phyloP scores from a whole-genome alignment of 805 yeast genomes.

The Wickerhamomyces xylosicus region DNA sequence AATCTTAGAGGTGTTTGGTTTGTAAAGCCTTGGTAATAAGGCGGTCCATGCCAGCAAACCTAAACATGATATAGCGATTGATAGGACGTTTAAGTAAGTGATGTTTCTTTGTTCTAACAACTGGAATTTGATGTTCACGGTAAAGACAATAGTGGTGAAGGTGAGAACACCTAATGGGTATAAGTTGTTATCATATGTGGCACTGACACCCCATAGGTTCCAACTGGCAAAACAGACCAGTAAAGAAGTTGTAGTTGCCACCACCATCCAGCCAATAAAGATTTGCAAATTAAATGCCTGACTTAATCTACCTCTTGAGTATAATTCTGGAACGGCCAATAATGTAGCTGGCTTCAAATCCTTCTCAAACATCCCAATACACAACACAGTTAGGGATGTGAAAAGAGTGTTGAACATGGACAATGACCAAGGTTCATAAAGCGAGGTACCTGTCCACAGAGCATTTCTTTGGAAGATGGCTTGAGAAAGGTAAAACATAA shows the following conservation, averaged over 20 bases:
- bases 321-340: constrained; percentile 85
- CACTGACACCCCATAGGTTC: constrained; percentile 60
- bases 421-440: constrained; percentile 92
- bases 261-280: constrained; percentile 68
- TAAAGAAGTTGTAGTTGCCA: constrained; percentile 67
- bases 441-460: constrained; percentile 83
- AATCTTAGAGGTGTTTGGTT: constrained; percentile 39
- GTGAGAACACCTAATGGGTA: constrained; percentile 74
- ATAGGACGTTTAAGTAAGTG: constrained; percentile 55
- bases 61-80: constrained; percentile 59
- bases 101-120: constrained; percentile 72
- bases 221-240: constrained; percentile 58
- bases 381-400: constrained; percentile 84
- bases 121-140: constrained; percentile 72
- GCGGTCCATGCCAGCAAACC: constrained; percentile 88
- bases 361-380: constrained; percentile 91
- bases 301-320: constrained; percentile 63
- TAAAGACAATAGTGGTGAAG: constrained; percentile 60
- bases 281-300: constrained; percentile 62
- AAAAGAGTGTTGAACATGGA: constrained; percentile 96
- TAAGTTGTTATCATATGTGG: constrained; percentile 62
- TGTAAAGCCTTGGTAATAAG: constrained; percentile 61
- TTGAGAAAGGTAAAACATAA: constrained; percentile 83
- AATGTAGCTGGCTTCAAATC: constrained; percentile 84
- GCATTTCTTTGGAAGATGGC: constrained; percentile 79